Evolutionary conservation across 2,329 filamentous ascomycete genomes (phyloP).

Genomic region (Exophiala calicioides): DNA sequence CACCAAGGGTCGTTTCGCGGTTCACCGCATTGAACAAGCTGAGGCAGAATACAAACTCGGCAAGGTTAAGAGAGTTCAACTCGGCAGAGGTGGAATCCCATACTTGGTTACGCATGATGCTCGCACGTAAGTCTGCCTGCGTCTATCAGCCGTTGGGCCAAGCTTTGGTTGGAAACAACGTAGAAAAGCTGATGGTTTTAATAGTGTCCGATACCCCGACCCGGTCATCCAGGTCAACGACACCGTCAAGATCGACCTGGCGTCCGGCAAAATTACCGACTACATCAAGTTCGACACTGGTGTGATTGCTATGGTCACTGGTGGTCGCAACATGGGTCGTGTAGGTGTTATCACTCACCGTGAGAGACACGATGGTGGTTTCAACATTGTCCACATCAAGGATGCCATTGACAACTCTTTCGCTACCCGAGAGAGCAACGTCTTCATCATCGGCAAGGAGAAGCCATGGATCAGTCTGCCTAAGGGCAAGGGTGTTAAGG

Average conservation of each 20-base stretch:
- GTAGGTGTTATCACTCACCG: slow-evolving; percentile 99
- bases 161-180: slow-evolving; percentile 73
- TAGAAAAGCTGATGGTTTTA: slow-evolving; percentile 45
- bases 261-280: slow-evolving; percentile 96
- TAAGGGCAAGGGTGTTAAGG: slow-evolving; percentile 99
- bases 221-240: slow-evolving; percentile 99
- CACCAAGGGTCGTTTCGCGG: slow-evolving; percentile 99
- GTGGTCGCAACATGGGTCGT: slow-evolving; percentile 99
- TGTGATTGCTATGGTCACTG: slow-evolving; percentile 96
- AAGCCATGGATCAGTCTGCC: slow-evolving; percentile 99
- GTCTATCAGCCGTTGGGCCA: slow-evolving; percentile 99
- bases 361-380: slow-evolving; percentile 99
- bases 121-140: slow-evolving; percentile 95
- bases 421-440: slow-evolving; percentile 98
- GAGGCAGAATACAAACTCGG: slow-evolving; percentile 99
- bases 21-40: slow-evolving; percentile 98
- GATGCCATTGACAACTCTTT: slow-evolving; percentile 99
- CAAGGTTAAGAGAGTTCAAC: slow-evolving; percentile 99
- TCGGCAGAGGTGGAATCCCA: slow-evolving; percentile 99
- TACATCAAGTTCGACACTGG: slow-evolving; percentile 99
- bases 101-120: slow-evolving; percentile 99
- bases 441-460: slow-evolving; percentile 97
- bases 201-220: slow-evolving; percentile 98
- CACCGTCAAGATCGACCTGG: slow-evolving; percentile 97
- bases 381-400: slow-evolving; percentile 99